Evolutionary conservation across 176 grass and related monocot genomes (phyloP).

Genomic region (Urochloa ruziziensis): DNA sequence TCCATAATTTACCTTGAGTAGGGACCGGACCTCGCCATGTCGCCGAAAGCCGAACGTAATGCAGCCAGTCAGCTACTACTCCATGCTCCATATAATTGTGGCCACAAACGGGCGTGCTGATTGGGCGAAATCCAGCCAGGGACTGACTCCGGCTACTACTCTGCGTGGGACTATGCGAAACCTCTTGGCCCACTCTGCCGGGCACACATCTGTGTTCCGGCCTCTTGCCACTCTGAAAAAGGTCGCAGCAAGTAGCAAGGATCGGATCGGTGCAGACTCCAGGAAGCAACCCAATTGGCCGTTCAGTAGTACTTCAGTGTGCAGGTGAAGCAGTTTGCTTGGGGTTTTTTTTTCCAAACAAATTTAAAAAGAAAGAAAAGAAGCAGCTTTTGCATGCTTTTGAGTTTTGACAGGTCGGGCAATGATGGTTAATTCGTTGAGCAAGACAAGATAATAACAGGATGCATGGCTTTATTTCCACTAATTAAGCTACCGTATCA

Average conservation of each 20-base stretch:
- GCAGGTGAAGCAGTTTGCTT: not conserved
- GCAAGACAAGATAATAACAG: too few species aligned
- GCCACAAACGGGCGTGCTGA: not conserved
- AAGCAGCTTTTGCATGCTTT: too few species aligned
- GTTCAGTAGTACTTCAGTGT: too few species aligned
- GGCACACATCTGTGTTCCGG: not conserved
- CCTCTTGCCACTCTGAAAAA: too few species aligned
- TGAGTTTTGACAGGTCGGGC: not conserved
- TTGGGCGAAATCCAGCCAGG: conserved; percentile 26
- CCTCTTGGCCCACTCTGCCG: not conserved
- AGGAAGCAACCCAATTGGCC: not conserved
- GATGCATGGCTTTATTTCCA: too few species aligned
- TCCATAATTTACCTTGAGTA: conserved; percentile 24
- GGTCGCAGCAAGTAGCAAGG: not conserved
- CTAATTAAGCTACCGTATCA: too few species aligned
- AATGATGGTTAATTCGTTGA: too few species aligned
- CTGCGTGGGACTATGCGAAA: not conserved
- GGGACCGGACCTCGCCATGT: not conserved
- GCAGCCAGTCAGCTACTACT: too few species aligned
- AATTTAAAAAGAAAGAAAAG: too few species aligned
- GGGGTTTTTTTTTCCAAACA: too few species aligned
- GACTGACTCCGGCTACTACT: conserved; percentile 8
- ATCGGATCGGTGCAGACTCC: not conserved
- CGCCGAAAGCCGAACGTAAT: too few species aligned
- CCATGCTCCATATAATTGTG: conserved; percentile 28